Conservation (phyloP, 2,329 filamentous ascomycete species). For the Furcasterigmium sp. region DNA sequence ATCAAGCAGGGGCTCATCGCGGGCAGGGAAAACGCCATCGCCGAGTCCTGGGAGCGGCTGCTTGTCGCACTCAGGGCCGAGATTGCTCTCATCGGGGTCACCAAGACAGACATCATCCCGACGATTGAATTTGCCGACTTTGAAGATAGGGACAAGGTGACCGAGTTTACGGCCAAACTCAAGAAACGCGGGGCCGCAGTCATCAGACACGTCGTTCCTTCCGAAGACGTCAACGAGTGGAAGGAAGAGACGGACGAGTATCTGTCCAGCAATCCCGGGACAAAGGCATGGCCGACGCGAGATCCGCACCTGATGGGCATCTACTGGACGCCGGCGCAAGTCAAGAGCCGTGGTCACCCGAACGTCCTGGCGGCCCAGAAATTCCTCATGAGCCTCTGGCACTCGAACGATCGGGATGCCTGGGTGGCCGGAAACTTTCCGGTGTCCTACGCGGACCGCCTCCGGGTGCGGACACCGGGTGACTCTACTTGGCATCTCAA, state of each 20-base stretch:
- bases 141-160: slow-evolving; percentile 38
- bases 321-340: slow-evolving; percentile 63
- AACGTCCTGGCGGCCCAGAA: slow-evolving; percentile 58
- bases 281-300: slow-evolving; percentile 21
- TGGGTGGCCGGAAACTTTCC: slow-evolving; percentile 57
- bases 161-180: slow-evolving; percentile 37
- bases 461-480: slow-evolving; percentile 59
- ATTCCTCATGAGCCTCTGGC: slow-evolving; percentile 65
- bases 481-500: slow-evolving; percentile 45
- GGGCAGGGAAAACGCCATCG: slow-evolving; percentile 48
- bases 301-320: slow-evolving; percentile 28
- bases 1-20: slow-evolving; percentile 50
- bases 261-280: slow-evolving; percentile 37
- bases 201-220: slow-evolving; percentile 58
- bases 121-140: slow-evolving; percentile 50
- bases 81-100: slow-evolving; percentile 44
- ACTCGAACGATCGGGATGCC: slow-evolving; percentile 48
- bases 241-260: slow-evolving; percentile 47
- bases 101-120: slow-evolving; percentile 48
- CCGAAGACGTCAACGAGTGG: slow-evolving; percentile 48
- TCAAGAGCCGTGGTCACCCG: slow-evolving; percentile 61
- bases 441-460: slow-evolving; percentile 63
- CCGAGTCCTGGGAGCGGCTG: slow-evolving; percentile 50
- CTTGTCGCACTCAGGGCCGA: slow-evolving; percentile 46
- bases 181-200: slow-evolving; percentile 47